Evolutionary conservation across 2,329 filamentous ascomycete genomes (phyloP), one percentile per base, ranked within the genome.

Genomic region (Tolypocladium pustulatum): DNA sequence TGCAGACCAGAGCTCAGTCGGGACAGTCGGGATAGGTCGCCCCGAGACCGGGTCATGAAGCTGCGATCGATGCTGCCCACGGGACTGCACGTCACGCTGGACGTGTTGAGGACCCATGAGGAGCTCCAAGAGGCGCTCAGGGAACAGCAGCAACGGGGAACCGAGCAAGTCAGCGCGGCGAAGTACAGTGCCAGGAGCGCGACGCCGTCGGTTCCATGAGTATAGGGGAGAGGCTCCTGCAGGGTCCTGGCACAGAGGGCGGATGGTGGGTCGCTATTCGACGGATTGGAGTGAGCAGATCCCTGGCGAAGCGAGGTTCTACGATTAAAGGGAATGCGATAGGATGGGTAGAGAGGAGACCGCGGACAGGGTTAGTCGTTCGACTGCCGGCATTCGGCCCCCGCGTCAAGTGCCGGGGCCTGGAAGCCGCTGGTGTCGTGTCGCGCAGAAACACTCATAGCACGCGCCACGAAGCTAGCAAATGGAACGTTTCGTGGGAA

Each of bases 11-110:
- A n/a, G n/a, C n/a, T n/a, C n/a, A n/a, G n/a, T 46, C 41, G 10
- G 0, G 3, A 22, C 41, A 46, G 12, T 12, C 41, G 41, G 41
- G 41, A 25, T 15, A 4, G 25, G 12, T 36, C 9, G n/a, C 54
- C 49, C 1, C 40, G 41, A 17, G 49, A n/a, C 20, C 61, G 62
- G 12, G 60, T 67, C 38, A 6, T 41, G n/a, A 46, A 61, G 51
- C 41, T 69, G 46, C 60, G 61, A 32, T 43, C 34, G 1, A 37
- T 65, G 56, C 60, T 60, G 7, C 30, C 60, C 17, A 65, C 63
- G 65, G 66, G 68, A 59, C 55, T 69, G 10, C 55, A 67, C 6
- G 62, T 69, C 15, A 55, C 61, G 9, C 59, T 49, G 12, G 67
- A 69, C 58, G 61, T 53, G 32, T 36, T 62, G 22, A 61, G 67